phyloP scores from a whole-genome alignment of 2,329 filamentous ascomycete species.

The Aspergillus sojae region DNA sequence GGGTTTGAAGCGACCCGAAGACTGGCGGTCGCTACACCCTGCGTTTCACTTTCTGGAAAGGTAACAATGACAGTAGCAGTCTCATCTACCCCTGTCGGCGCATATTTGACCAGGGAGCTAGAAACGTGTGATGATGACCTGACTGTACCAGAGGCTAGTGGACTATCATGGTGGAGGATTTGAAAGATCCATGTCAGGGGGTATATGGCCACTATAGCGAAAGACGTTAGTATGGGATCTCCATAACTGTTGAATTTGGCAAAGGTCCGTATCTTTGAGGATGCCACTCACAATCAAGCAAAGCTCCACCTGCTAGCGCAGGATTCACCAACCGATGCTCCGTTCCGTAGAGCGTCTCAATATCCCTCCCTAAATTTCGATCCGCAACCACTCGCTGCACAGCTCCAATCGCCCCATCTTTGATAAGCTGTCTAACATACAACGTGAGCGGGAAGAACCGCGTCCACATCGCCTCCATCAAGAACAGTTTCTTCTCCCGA shows the following conservation, averaged over 20 bases:
- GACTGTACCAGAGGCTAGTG: too few relatives aligned
- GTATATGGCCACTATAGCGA: conserved; percentile 68
- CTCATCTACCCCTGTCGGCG: conserved; percentile 58
- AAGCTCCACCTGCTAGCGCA: conserved; percentile 73
- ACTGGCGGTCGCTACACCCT: conserved; percentile 7
- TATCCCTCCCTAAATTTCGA: conserved; percentile 27
- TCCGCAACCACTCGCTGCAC: conserved; percentile 56
- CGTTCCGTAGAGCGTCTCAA: conserved; percentile 1
- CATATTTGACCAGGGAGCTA: conserved; percentile 50
- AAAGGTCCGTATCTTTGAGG: accelerated
- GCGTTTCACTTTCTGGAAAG: conserved; percentile 54
- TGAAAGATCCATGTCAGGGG: conserved; percentile 71
- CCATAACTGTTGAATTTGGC: too few relatives aligned
- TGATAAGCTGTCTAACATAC: conserved; percentile 64
- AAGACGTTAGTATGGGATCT: neutral
- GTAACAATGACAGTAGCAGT: conserved; percentile 69
- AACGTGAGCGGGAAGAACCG: conserved; percentile 77
- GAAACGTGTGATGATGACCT: conserved; percentile 12
- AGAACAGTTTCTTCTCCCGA: conserved; percentile 66
- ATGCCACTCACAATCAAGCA: conserved; percentile 59
- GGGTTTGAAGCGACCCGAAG: conserved; percentile 1
- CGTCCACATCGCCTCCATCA: conserved; percentile 84
- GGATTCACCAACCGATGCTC: conserved; percentile 69
- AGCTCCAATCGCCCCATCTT: conserved; percentile 46
- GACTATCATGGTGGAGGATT: conserved; percentile 16